phyloP scores from a whole-genome alignment of 2,329 filamentous ascomycete genomes.

The Parasarocladium wereldwijsianum region DNA sequence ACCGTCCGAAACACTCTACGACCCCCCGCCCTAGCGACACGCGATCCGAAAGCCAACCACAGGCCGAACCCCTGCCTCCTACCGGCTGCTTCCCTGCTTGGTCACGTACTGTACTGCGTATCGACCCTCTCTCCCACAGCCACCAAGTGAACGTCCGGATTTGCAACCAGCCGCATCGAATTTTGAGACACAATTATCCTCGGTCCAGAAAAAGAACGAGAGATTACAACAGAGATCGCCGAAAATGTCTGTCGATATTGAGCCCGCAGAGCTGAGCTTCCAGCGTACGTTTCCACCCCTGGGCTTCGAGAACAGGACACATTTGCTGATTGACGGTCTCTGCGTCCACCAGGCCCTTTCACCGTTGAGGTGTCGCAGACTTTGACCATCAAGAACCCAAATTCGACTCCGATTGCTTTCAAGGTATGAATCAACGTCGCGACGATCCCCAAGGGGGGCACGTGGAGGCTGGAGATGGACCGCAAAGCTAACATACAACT shows the following conservation, averaged over 20 bases:
- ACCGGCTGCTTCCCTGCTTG: background rate
- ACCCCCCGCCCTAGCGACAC: too few species aligned
- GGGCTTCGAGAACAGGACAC: too few species aligned
- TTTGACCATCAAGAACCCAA: slow-evolving; percentile 51
- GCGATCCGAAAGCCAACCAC: too few species aligned
- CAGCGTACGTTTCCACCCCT: slow-evolving; percentile 56
- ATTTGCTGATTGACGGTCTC: too few species aligned
- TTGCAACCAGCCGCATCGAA: too few species aligned
- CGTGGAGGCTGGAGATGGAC: too few species aligned
- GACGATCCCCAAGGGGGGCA: too few species aligned
- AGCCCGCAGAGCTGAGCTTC: slow-evolving; percentile 84
- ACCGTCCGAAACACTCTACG: too few species aligned
- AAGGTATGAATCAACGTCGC: slow-evolving; percentile 53
- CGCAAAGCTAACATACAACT: slow-evolving; percentile 8
- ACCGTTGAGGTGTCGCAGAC: slow-evolving; percentile 50
- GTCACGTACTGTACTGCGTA: background rate
- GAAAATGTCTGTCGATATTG: slow-evolving; percentile 88
- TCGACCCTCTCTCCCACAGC: background rate
- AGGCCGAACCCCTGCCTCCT: background rate
- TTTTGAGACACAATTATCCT: too few species aligned
- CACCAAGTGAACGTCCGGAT: too few species aligned
- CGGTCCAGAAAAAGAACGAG: background rate
- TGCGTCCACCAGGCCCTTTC: slow-evolving; percentile 40
- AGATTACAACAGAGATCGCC: slow-evolving; percentile 5
- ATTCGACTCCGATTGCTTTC: slow-evolving; percentile 49